Base-by-base conservation (phyloP, 129 eudicot species). In the Tagetes erecta region DNA sequence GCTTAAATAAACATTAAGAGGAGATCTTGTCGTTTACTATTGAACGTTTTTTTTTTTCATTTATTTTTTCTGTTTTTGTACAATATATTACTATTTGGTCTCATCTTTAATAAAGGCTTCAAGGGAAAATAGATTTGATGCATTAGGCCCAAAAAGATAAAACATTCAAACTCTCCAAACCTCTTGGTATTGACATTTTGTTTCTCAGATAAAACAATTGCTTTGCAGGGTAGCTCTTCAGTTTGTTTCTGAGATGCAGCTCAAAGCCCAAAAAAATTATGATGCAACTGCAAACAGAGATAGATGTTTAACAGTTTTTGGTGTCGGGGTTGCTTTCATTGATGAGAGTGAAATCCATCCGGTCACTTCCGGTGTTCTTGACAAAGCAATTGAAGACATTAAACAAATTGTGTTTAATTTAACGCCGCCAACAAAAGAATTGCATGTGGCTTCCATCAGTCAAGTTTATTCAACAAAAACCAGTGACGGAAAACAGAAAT, bases 281-380 rank as follows among this genome's bases (percentile, higher is more conserved):
- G 92, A 95, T 75, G 99, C 99, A 82, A 87, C 90, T 75, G 96
- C 99, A 81, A 84, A 88, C 74, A 88, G 96, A 84, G 99, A 91
- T 72, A 85, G 89, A 78, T 79, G 89, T 1, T 75, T 95, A 73
- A 92, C 97, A 6, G 99, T 95, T 31, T 91, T 95, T 87, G 94
- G 96, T 68, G 99, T 95, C 66, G 99, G 97, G 57, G 92, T 91
- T 72, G 99, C 96, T 75, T 91, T 86, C 73, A 69, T 95, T 50
- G 95, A 91, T 76, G 96, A 95, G 72, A 80, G 83, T 79, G 85
- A 85, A 67, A 39, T 82, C 30, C 75, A 46, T 81, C 67, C 81
- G n/a, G 60, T 69, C 70, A 69, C 88, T 39, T 79, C 85, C 46
- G 37, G 53, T 49, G 86, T 80, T 44, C 67, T 80, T 67, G 84